These are phyloP conservation scores for Fusarium beomiforme DNA, from an alignment of 2,329 filamentous ascomycete genomes.

Conservation along the genomic window DNA sequence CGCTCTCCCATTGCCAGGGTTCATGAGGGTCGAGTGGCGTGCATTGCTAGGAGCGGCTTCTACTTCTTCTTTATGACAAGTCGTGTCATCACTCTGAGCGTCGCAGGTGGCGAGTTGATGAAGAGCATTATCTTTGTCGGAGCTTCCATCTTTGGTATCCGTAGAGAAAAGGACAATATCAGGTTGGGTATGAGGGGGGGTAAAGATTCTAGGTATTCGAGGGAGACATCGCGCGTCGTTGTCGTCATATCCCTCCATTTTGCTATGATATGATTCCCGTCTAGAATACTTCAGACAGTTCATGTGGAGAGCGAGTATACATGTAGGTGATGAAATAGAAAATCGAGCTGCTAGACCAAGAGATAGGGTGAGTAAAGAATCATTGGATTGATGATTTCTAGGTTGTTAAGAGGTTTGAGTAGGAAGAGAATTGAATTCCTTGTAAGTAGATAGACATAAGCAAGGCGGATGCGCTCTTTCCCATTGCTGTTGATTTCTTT, in stretches of 20 bases:
- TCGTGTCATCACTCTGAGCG: background rate
- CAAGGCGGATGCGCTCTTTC: background rate
- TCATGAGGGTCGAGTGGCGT: constrained; percentile 21
- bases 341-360: background rate
- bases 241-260: constrained; percentile 33
- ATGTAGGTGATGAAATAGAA: constrained; percentile 10
- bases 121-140: background rate
- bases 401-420: background rate
- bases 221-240: constrained; percentile 29
- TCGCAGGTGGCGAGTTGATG: background rate
- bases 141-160: background rate
- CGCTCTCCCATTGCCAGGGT: constrained; percentile 3
- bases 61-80: background rate
- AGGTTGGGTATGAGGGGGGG: constrained; percentile 1
- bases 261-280: background rate
- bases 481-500: background rate
- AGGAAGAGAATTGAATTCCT: background rate
- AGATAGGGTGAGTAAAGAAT: background rate
- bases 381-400: background rate
- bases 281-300: background rate
- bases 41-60: background rate
- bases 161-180: constrained; percentile 25
- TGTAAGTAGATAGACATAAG: background rate
- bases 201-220: constrained; percentile 29
- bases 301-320: background rate